Percentiles rank a stretch among this genome's conserved stretches.
phyloP scores from a whole-genome alignment of 768 basidiomycete genomes.

The Tulasnella sp. region DNA sequence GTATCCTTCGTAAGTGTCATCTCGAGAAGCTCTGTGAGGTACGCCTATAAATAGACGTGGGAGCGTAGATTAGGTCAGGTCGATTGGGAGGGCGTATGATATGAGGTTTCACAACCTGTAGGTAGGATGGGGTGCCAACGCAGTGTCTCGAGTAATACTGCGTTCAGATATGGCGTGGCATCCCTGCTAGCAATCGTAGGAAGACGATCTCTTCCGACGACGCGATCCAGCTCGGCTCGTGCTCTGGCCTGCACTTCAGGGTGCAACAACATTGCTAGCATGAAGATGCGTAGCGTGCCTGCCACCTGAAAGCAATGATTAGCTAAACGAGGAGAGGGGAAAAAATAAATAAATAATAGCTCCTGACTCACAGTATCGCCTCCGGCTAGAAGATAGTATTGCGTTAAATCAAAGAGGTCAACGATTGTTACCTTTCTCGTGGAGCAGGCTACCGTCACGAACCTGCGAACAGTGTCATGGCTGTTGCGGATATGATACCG shows the following conservation, averaged over 20 bases:
- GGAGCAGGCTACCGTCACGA: too few relatives aligned
- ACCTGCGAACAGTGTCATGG: not conserved
- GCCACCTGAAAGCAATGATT: not conserved
- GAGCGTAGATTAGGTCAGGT: not conserved
- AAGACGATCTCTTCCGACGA: conserved; percentile 26
- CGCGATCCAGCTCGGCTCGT: conserved; percentile 29
- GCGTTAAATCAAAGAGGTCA: not conserved
- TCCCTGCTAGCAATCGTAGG: conserved; percentile 18
- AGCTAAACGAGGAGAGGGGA: not conserved
- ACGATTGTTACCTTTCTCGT: too few relatives aligned
- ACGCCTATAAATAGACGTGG: not conserved
- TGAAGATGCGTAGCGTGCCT: not conserved
- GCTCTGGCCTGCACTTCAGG: conserved; percentile 25
- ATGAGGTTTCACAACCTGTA: not conserved
- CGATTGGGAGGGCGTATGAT: too few relatives aligned
- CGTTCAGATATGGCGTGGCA: conserved; percentile 18
- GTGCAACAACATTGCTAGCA: not conserved
- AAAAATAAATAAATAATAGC: not conserved
- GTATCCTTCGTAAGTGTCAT: conserved; percentile 15
- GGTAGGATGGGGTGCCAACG: conserved; percentile 14
- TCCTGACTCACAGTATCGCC: not conserved
- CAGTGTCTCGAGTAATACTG: conserved; percentile 17
- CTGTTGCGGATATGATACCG: not conserved
- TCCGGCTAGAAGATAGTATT: not conserved
- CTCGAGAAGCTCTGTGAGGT: conserved; percentile 9